Base-by-base conservation (phyloP, 345 rosid genomes). In the Eucalyptus pumila region DNA sequence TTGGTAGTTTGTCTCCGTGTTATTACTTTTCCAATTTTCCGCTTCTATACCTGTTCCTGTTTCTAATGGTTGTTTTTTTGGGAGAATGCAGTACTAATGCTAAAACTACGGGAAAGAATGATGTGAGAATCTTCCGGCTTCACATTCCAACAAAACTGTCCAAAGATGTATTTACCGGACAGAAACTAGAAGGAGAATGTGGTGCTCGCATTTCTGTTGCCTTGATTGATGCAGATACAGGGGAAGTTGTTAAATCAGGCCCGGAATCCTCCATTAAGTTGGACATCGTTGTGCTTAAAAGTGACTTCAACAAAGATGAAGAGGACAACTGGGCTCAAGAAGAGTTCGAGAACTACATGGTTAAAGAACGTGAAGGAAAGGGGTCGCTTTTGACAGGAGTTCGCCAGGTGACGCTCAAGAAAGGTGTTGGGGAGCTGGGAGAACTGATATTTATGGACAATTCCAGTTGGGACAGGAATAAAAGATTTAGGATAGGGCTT, bases 61-160 rank as follows among this genome's bases (percentile, higher is more conserved):
- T 65, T n/a, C 37, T 65, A 65, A 65, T 65, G 76, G 32, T n/a
- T 65, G 37, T 30, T 27, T 65, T n/a, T 10, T 7, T 10, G 0
- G 9, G 76, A 65, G 11, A 65, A 65, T n/a, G 3, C 19, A 65
- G 76, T 16, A 9, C 37, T 65, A n/a, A 65, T 65, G 76, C 37
- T 65, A 1, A 91, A 90, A 48, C 86, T 40, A 88, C 50, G 27
- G 89, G 86, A 48, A 91, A 88, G 16, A 89, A 89, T 12, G 91
- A 85, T 45, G 91, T 89, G 37, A 91, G 93, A 91, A 91, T 88
- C 86, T 85, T 91, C 86, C 89, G 89, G 88, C 69, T 93, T 48
- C 91, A 85, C 3, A 89, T 93, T 90, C 90, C 54, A 62, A 54
- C 94, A 58, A 91, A 76, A 87, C 40, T 91, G 58, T 52, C 26